phyloP scores from a whole-genome alignment of 768 basidiomycete species.

The Macrolepiota dolichaula region DNA sequence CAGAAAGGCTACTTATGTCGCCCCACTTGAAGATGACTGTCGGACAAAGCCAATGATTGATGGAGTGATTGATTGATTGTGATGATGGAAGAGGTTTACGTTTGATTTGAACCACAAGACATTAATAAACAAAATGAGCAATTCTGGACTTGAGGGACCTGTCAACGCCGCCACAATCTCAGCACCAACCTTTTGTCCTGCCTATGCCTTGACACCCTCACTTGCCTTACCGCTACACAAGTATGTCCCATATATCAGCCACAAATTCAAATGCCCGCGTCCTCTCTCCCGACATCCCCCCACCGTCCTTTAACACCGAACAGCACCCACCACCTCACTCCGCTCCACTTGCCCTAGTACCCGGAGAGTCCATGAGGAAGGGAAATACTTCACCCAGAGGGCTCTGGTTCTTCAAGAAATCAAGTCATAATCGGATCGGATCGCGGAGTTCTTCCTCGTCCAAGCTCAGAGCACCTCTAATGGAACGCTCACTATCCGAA shows the following conservation, averaged over 20 bases:
- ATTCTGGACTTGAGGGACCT: not conserved
- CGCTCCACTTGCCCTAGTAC: not conserved
- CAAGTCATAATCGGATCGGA: not conserved
- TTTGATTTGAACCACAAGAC: not conserved
- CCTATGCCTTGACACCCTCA: not conserved
- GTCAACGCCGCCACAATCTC: slow-evolving; percentile 2
- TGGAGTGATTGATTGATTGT: not conserved
- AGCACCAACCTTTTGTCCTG: not conserved
- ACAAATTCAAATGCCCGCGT: not conserved
- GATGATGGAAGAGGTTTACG: not conserved
- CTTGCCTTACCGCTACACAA: not conserved
- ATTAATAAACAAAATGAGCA: slow-evolving; percentile 1
- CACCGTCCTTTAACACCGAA: not conserved
- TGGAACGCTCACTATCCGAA: slow-evolving; percentile 7
- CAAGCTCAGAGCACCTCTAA: not conserved
- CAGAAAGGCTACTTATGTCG: too few species aligned
- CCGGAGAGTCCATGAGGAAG: not conserved
- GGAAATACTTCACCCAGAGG: not conserved
- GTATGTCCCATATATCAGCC: slow-evolving; percentile 4
- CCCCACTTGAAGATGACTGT: too few species aligned
- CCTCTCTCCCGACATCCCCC: not conserved
- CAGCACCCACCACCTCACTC: not conserved
- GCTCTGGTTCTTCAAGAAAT: slow-evolving; percentile 3
- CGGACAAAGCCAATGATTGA: not conserved
- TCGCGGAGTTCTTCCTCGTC: not conserved